Evolutionary conservation across 805 yeast species (phyloP).

Genomic region (Kodamaea jinghongensis): DNA sequence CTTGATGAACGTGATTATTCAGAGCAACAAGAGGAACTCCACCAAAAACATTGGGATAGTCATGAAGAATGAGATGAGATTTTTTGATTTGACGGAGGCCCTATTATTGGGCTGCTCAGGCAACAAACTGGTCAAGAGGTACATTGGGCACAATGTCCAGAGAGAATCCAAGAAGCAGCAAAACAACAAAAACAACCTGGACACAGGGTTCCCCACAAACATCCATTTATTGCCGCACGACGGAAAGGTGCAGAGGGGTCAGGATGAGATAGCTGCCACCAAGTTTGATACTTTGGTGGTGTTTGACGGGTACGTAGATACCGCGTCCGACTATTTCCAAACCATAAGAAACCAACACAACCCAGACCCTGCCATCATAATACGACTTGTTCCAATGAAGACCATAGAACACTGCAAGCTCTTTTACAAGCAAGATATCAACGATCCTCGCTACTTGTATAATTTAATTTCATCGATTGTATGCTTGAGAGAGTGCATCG

Average conservation of each 20-base stretch:
- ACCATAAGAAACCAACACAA: constrained; percentile 28
- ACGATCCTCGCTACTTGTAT: constrained; percentile 46
- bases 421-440: constrained; percentile 36
- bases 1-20: constrained; percentile 54
- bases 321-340: constrained; percentile 28
- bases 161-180: constrained; percentile 37
- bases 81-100: constrained; percentile 70
- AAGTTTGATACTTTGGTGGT: constrained; percentile 60
- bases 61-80: constrained; percentile 62
- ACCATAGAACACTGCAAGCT: constrained; percentile 78
- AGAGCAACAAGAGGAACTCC: constrained; percentile 22
- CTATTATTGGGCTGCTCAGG: constrained; percentile 56
- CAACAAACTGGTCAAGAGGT: constrained; percentile 50
- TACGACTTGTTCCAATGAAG: constrained; percentile 72
- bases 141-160: constrained; percentile 59
- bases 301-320: constrained; percentile 60
- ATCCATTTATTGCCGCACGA: constrained; percentile 16
- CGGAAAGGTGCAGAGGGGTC: constrained; percentile 16
- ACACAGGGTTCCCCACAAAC: constrained; percentile 4
- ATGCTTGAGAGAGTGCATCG: constrained; percentile 76
- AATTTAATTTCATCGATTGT: constrained; percentile 80
- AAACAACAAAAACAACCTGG: constrained; percentile 8
- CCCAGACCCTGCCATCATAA: constrained; percentile 46
- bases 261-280: constrained; percentile 22
- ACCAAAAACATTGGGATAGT: constrained; percentile 63